Evolutionary conservation across 2,329 filamentous ascomycete genomes (phyloP).

Genomic region (Pyricularia sp.): DNA sequence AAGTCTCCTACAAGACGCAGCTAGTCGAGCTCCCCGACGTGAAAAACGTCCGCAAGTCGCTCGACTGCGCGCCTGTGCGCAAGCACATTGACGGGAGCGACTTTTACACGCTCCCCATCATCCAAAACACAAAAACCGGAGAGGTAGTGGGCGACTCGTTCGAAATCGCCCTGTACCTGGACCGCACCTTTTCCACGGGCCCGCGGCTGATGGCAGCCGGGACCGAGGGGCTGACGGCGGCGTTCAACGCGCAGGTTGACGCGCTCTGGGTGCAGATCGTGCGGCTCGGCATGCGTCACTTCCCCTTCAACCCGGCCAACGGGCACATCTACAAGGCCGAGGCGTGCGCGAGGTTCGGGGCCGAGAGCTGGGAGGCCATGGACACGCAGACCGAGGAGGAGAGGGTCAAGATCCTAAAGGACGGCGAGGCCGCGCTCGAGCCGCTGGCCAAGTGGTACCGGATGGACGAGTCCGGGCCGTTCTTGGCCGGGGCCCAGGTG

Average conservation of each 20-base stretch:
- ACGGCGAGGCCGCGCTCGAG: not conserved
- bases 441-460: not conserved
- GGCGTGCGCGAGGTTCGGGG: constrained; percentile 32
- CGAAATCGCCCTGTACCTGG: constrained; percentile 49
- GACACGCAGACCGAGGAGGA: constrained; percentile 9
- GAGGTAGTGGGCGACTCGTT: constrained; percentile 45
- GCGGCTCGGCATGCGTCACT: constrained; percentile 21
- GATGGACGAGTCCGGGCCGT: constrained; percentile 28
- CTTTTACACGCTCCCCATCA: constrained; percentile 47
- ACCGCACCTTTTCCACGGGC: constrained; percentile 32
- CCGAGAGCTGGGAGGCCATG: constrained; percentile 31
- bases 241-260: constrained; percentile 43
- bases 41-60: constrained; percentile 27
- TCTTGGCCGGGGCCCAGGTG: constrained; percentile 28
- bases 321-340: constrained; percentile 30
- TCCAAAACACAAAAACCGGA: constrained; percentile 30
- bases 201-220: constrained; percentile 33
- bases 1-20: constrained; percentile 18
- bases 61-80: constrained; percentile 35
- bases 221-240: constrained; percentile 27
- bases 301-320: constrained; percentile 38
- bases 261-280: constrained; percentile 34
- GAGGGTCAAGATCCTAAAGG: constrained; percentile 2
- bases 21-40: constrained; percentile 44
- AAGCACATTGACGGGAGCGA: constrained; percentile 42